A percentile compares a stretch with the other conserved stretches of the same genome.
phyloP scores from a whole-genome alignment of 345 rosid genomes.

The Nephelium lappaceum region DNA sequence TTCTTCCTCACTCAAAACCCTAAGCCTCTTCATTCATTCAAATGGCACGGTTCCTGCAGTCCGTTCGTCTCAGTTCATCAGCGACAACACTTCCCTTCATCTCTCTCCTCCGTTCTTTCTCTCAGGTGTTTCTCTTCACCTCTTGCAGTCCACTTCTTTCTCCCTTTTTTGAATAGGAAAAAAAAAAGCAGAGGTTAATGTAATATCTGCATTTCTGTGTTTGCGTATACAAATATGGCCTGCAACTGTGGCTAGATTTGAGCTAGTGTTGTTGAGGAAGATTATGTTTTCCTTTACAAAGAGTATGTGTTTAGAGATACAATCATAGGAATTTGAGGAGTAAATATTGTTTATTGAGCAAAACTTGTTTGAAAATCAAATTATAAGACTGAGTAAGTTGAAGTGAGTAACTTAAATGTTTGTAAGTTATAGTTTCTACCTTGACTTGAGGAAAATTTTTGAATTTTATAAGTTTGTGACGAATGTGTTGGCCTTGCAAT shows the following conservation, averaged over 20 bases:
- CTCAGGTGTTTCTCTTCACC: background rate
- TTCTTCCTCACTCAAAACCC: slow-evolving; percentile 25
- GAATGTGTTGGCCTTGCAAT: background rate
- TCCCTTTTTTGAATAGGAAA: background rate
- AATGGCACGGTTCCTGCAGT: slow-evolving; percentile 11
- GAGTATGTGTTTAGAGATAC: background rate
- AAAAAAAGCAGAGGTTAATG: background rate
- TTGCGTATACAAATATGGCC: background rate
- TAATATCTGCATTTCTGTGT: background rate
- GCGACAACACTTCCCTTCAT: background rate
- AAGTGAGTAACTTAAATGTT: background rate
- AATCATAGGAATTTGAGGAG: background rate
- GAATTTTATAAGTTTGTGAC: background rate
- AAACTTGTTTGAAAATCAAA: no score
- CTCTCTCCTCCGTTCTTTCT: slow-evolving; percentile 11
- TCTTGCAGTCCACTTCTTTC: background rate
- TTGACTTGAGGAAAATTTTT: background rate
- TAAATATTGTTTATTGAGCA: background rate
- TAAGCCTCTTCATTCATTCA: background rate
- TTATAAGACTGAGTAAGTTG: no score
- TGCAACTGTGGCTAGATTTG: background rate
- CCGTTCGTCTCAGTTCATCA: slow-evolving; percentile 15
- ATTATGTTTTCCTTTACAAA: background rate
- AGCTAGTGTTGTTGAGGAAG: background rate
- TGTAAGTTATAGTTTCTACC: background rate